Evolutionary conservation across 768 basidiomycete species (phyloP), one percentile per base, ranked within the genome.

Genomic region (Phylloporus sp.): DNA sequence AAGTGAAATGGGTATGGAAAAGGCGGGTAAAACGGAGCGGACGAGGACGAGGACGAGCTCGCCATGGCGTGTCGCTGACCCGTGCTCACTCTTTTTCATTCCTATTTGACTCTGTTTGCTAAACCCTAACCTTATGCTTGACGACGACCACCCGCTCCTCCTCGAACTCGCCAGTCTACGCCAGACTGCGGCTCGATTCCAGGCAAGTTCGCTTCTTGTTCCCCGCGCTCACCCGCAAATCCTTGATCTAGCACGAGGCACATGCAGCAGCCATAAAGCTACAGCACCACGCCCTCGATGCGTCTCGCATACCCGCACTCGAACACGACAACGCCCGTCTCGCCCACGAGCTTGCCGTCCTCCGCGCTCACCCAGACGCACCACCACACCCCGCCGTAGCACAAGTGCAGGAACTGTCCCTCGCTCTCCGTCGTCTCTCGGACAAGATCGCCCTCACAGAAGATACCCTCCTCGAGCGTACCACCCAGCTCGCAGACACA

Each of bases 361-460:
- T 88, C n/a, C 71, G 82, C 36, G 71, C 75, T 0, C 61, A 76
- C 50, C 77, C 82, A 14, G 74, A 78, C 38, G 59, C 68, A 4
- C 62, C 71, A 7, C 66, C 65, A 0, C 69, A 68, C 40, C 67
- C 70, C 6, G 66, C 71, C 23, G 54, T 65, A 6, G 51, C 66
- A 5, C 73, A 73, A 45, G 69, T 71, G 2, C 64, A 71, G 14
- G 71, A 90, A 47, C 73, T 90, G 42, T 81, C 84, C 0, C 74
- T 90, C 9, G 79, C 84, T 0, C 73, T 88, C 22, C 75, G 86
- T 7, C 77, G 76, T 18, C 69, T 86, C 26, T 82, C 79, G 4
- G 81, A 86, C 58, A 83, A 89, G 62, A 74, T 89, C 17, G 70
- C 74, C 0, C 58, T 76, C 9, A 80, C 83, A 0, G 88, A 90